These are phyloP conservation scores for Debaryomyces hansenii DNA, from an alignment of 805 yeast genomes.

Conservation along the genomic window DNA sequence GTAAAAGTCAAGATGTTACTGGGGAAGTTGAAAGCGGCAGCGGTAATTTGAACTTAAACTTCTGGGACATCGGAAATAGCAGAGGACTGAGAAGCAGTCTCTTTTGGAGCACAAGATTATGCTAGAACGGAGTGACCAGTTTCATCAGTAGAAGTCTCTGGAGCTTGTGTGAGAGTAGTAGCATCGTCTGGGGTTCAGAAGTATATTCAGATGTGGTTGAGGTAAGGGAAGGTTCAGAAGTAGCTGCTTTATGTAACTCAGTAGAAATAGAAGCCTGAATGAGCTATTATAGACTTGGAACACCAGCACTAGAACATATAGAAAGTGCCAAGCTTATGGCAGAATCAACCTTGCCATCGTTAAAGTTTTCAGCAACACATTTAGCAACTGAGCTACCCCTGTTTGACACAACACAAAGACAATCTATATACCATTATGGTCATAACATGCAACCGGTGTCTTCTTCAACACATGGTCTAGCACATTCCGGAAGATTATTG, in stretches of 20 bases:
- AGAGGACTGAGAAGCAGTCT: slow-evolving; percentile 7
- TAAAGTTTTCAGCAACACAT: slow-evolving; percentile 40
- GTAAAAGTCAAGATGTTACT: neutral
- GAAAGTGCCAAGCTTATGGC: slow-evolving; percentile 31
- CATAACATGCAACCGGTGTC: slow-evolving; percentile 40
- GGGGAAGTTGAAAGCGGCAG: neutral
- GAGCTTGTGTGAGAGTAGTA: neutral
- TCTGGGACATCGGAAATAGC: too few species aligned
- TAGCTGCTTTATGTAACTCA: slow-evolving; percentile 17
- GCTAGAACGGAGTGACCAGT: slow-evolving; percentile 6
- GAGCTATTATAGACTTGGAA: slow-evolving; percentile 34
- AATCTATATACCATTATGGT: slow-evolving; percentile 48
- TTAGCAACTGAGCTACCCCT: slow-evolving; percentile 34
- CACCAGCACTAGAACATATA: slow-evolving; percentile 34
- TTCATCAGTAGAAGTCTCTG: slow-evolving; percentile 4
- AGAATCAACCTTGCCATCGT: slow-evolving; percentile 27
- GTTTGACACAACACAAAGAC: slow-evolving; percentile 42
- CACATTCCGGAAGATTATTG: slow-evolving; percentile 35
- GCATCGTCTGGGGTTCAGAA: slow-evolving; percentile 13
- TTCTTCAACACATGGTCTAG: slow-evolving; percentile 30
- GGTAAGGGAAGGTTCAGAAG: slow-evolving; percentile 1
- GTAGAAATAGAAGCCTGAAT: slow-evolving; percentile 29
- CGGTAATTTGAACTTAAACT: too few species aligned
- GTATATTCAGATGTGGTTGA: slow-evolving; percentile 12
- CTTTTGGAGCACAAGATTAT: slow-evolving; percentile 10